Conservation (phyloP, 768 basidiomycete genomes). For the Phanerodontia chrysosporium region DNA sequence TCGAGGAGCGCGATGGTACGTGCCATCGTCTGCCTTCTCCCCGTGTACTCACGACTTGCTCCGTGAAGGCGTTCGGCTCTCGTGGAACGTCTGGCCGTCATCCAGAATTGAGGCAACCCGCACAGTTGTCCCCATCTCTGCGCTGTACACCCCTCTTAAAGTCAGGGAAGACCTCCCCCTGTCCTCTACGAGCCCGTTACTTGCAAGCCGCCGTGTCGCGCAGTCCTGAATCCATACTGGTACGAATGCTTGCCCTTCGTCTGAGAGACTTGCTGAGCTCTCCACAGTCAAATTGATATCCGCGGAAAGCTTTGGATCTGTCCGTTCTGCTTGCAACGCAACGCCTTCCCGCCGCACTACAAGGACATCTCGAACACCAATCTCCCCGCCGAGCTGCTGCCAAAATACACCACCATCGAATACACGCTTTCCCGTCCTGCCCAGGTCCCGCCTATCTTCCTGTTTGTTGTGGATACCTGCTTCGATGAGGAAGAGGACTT, state of each 20-base stretch:
- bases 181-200: slow-evolving; percentile 98
- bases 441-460: slow-evolving; percentile 92
- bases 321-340: slow-evolving; percentile 95
- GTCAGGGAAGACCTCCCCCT: slow-evolving; percentile 87
- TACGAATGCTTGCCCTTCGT: slow-evolving; percentile 31
- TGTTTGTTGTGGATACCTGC: slow-evolving; percentile 97
- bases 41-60: neutral
- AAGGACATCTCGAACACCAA: slow-evolving; percentile 98
- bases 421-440: slow-evolving; percentile 94
- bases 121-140: slow-evolving; percentile 97
- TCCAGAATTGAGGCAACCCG: slow-evolving; percentile 97
- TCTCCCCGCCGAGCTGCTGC: slow-evolving; percentile 90
- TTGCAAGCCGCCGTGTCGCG: slow-evolving; percentile 96
- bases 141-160: slow-evolving; percentile 94
- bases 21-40: neutral
- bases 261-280: neutral
- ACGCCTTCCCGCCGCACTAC: slow-evolving; percentile 97
- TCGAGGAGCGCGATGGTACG: slow-evolving; percentile 93
- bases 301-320: slow-evolving; percentile 99
- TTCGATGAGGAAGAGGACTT: slow-evolving; percentile 93
- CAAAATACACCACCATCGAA: slow-evolving; percentile 99
- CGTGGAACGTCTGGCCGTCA: slow-evolving; percentile 99
- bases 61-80: slow-evolving; percentile 77
- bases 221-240: slow-evolving; percentile 98
- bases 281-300: slow-evolving; percentile 90